These are phyloP conservation scores for Penicillium nordicum DNA, from an alignment of 2,329 filamentous ascomycete genomes.

Conservation along the genomic window DNA sequence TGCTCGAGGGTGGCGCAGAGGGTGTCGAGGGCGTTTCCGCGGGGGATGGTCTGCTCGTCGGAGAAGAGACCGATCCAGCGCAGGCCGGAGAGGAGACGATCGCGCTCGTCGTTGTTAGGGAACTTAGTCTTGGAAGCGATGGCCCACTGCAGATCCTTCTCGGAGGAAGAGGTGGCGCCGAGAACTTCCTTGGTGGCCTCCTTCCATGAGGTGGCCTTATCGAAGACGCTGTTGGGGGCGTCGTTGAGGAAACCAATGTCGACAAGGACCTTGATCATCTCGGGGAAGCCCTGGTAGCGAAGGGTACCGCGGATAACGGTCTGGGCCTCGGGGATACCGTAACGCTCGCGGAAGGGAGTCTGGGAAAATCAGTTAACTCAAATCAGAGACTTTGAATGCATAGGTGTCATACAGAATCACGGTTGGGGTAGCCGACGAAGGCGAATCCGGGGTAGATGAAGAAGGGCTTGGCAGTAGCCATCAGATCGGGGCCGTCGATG, in stretches of 20 bases:
- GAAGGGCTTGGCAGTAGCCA: constrained; percentile 86
- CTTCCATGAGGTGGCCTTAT: constrained; percentile 71
- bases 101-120: constrained; percentile 62
- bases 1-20: constrained; percentile 82
- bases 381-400: neutral
- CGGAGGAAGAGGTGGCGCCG: constrained; percentile 61
- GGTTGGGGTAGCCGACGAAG: constrained; percentile 90
- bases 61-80: constrained; percentile 69
- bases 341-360: constrained; percentile 73
- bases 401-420: constrained; percentile 32
- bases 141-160: constrained; percentile 68
- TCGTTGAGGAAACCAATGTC: constrained; percentile 87
- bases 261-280: constrained; percentile 83
- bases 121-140: constrained; percentile 76
- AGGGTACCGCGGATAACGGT: constrained; percentile 83
- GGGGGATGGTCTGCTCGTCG: constrained; percentile 64
- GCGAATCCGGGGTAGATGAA: constrained; percentile 83
- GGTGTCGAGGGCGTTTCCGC: constrained; percentile 82
- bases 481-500: constrained; percentile 66
- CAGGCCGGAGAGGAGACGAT: constrained; percentile 67
- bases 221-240: constrained; percentile 61
- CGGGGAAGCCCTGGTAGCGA: constrained; percentile 83
- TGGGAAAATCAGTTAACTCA: neutral
- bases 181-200: constrained; percentile 78
- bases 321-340: constrained; percentile 86